Evolutionary conservation across 306 rosid genomes (phyloP).

Genomic region (Cicer bijugum): DNA sequence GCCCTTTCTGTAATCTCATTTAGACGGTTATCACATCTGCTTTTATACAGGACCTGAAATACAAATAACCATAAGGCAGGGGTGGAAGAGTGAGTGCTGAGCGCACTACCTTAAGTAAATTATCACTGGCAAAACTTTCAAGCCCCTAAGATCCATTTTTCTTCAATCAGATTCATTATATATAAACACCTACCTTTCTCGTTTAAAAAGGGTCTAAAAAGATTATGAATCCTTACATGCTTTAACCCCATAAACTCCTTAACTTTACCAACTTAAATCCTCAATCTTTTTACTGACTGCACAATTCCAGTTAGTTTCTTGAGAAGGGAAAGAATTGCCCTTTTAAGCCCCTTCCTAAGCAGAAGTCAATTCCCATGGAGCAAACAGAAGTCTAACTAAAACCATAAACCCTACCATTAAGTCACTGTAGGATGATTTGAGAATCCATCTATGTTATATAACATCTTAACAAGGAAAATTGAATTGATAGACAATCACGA

Average conservation of each 20-base stretch:
- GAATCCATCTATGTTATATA: conserved; percentile 11
- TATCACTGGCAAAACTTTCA: conserved; percentile 21
- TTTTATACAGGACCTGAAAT: conserved; percentile 81
- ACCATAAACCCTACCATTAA: conserved; percentile 25
- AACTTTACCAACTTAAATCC: conserved; percentile 30
- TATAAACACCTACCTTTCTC: conserved; percentile 21
- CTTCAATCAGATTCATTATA: conserved; percentile 37
- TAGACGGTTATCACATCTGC: conserved; percentile 88
- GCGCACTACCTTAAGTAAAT: conserved; percentile 27
- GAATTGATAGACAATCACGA: conserved; percentile 19
- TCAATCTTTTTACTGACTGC: conserved; percentile 26
- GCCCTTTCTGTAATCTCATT: conserved; percentile 98
- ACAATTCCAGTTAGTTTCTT: conserved; percentile 32
- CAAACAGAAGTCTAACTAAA: conserved; percentile 31
- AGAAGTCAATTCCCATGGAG: conserved; percentile 21
- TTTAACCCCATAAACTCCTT: conserved; percentile 31
- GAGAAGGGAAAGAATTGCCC: neutral
- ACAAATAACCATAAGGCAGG: conserved; percentile 34
- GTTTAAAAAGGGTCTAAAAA: conserved; percentile 24
- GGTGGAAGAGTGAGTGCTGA: conserved; percentile 24
- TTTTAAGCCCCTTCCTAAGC: conserved; percentile 40
- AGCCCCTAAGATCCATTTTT: conserved; percentile 4
- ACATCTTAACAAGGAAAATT: conserved; percentile 21
- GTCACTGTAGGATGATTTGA: conserved; percentile 23
- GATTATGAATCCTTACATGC: conserved; percentile 4